These are phyloP conservation scores for Parvularia atlantis DNA, from an alignment of 78 protist species.

Conservation along the genomic window DNA sequence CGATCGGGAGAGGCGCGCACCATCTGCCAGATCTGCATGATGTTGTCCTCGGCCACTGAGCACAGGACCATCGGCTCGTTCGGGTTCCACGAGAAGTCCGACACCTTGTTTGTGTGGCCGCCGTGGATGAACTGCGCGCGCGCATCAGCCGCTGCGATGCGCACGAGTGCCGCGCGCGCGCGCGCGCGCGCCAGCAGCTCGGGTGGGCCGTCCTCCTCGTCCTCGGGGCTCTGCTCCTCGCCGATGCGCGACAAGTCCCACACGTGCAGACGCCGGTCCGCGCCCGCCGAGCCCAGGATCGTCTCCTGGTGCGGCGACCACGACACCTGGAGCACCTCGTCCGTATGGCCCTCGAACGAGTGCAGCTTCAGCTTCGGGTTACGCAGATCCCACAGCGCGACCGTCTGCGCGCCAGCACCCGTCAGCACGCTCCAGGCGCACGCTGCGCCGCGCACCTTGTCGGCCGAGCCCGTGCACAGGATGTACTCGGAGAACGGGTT, in stretches of 20 bases:
- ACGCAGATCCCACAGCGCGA: constrained; percentile 89
- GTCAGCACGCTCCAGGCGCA: too few relatives aligned
- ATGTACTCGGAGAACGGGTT: constrained; percentile 72
- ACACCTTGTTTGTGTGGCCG: constrained; percentile 85
- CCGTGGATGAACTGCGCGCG: constrained; percentile 85
- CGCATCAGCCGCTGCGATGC: too few relatives aligned
- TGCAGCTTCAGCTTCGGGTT: constrained; percentile 56
- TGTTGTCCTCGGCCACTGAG: constrained; percentile 85
- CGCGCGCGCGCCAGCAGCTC: constrained; percentile 56
- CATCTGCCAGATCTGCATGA: constrained; percentile 92
- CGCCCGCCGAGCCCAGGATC: constrained; percentile 59
- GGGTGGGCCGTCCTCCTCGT: constrained; percentile 92
- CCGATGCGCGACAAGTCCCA: constrained; percentile 90
- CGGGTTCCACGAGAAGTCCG: constrained; percentile 84
- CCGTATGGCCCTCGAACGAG: constrained; percentile 43
- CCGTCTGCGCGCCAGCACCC: too few relatives aligned
- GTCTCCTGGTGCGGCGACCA: constrained; percentile 84
- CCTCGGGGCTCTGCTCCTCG: constrained; percentile 78
- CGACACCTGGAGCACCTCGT: constrained; percentile 22
- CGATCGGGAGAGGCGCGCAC: too few relatives aligned
- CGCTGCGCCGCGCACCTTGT: constrained; percentile 45
- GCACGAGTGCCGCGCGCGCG: too few relatives aligned
- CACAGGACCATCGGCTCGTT: constrained; percentile 79
- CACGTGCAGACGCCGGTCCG: constrained; percentile 75
- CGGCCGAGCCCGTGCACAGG: constrained; percentile 79